These are phyloP conservation scores for Apiospora malaysiana DNA, from an alignment of 2,329 filamentous ascomycete genomes.

Conservation along the genomic window DNA sequence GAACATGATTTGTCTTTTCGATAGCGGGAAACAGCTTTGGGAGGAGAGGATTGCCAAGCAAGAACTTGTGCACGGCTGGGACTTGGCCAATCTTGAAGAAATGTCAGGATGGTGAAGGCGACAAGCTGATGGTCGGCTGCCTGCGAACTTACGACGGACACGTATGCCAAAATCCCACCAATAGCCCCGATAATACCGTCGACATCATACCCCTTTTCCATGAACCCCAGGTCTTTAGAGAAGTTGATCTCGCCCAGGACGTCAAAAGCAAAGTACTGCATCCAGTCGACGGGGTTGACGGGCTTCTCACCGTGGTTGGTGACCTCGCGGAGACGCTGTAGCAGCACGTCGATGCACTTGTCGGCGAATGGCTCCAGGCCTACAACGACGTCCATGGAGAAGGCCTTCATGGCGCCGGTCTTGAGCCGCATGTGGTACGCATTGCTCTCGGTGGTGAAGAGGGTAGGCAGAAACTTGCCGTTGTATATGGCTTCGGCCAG, in stretches of 20 bases:
- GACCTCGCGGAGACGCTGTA: slow-evolving; percentile 4
- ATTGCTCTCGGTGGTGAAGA: slow-evolving; percentile 23
- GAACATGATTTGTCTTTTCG: slow-evolving; percentile 23
- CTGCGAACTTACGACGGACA: background rate
- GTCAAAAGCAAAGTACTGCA: slow-evolving; percentile 23
- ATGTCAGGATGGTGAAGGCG: no score
- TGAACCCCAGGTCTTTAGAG: slow-evolving; percentile 1
- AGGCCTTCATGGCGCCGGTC: slow-evolving; percentile 21
- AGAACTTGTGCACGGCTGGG: slow-evolving; percentile 20
- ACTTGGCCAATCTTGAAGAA: slow-evolving; percentile 23
- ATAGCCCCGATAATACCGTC: slow-evolving; percentile 16
- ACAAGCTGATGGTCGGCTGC: no score
- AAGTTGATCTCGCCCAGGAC: slow-evolving; percentile 22
- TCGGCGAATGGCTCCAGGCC: slow-evolving; percentile 22
- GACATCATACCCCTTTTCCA: slow-evolving; percentile 19
- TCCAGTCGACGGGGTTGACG: slow-evolving; percentile 15
- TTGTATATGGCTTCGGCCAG: slow-evolving; percentile 21
- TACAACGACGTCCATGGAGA: slow-evolving; percentile 21
- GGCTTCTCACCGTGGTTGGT: background rate
- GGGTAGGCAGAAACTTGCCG: slow-evolving; percentile 21
- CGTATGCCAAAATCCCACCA: background rate
- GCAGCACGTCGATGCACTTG: slow-evolving; percentile 22
- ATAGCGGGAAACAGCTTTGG: slow-evolving; percentile 22
- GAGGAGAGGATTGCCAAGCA: slow-evolving; percentile 23
- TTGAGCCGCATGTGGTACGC: slow-evolving; percentile 24